Evolutionary conservation across 1,139 yeast species (phyloP).

Genomic region (Sugiyamaella paludigena): DNA sequence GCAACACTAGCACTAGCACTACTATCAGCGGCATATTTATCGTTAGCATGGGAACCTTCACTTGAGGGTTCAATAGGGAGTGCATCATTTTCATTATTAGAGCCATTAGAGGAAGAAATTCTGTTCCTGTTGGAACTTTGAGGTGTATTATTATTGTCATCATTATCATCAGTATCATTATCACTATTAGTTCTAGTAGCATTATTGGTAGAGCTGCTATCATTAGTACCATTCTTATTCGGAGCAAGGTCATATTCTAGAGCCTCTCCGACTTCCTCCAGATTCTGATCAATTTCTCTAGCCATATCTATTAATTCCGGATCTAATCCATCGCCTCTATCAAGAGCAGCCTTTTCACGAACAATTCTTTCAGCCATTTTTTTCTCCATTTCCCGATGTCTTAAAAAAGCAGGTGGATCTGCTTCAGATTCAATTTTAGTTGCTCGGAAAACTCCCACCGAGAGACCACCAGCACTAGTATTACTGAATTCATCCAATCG

Average conservation of each 20-base stretch:
- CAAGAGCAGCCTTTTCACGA: constrained; percentile 12
- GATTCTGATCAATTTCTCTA: constrained; percentile 5
- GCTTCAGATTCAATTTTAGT: constrained; percentile 49
- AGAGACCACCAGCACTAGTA: constrained; percentile 70
- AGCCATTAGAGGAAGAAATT: neutral
- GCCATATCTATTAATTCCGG: constrained; percentile 4
- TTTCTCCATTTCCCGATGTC: constrained; percentile 34
- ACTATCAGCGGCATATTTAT: neutral
- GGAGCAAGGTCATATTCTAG: neutral
- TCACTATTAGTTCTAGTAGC: neutral
- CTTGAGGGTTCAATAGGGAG: neutral
- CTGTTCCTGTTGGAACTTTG: neutral
- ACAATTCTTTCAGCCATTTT: constrained; percentile 19
- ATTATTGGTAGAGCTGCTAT: neutral
- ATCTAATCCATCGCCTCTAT: constrained; percentile 7
- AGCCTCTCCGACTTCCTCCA: constrained; percentile 7
- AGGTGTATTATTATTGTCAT: neutral
- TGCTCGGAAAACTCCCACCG: constrained; percentile 69
- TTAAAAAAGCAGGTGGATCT: constrained; percentile 77
- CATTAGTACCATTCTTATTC: neutral
- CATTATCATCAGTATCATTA: constrained; percentile 1
- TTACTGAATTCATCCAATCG: constrained; percentile 82
- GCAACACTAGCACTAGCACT: neutral
- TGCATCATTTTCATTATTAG: neutral
- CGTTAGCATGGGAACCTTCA: neutral